Conservation (phyloP, 2,329 filamentous ascomycete genomes). For the Scolecobasidium constrictum region DNA sequence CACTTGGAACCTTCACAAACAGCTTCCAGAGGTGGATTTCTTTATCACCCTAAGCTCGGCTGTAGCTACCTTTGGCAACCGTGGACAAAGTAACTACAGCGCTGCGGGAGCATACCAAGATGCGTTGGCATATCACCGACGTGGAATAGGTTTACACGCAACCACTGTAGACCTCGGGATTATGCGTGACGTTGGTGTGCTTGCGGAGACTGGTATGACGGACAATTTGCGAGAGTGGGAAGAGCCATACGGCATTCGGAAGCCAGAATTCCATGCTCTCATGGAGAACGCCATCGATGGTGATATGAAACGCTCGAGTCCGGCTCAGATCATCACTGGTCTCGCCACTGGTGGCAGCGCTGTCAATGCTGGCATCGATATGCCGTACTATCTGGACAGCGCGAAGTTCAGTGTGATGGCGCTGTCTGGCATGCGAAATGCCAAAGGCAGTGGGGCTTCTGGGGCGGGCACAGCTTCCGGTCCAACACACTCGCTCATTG, state of each 20-base stretch:
- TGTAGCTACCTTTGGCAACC: constrained; percentile 12
- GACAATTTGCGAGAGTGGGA: not conserved
- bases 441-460: too few relatives aligned
- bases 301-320: not conserved
- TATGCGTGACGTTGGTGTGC: not conserved
- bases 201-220: constrained; percentile 2
- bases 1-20: constrained; percentile 17
- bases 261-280: not conserved
- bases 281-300: not conserved
- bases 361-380: not conserved
- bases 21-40: constrained; percentile 16
- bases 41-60: constrained; percentile 18
- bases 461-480: not conserved
- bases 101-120: constrained; percentile 22
- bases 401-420: not conserved
- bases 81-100: constrained; percentile 18
- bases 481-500: not conserved
- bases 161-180: constrained; percentile 7
- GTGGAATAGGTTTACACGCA: constrained; percentile 11
- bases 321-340: not conserved
- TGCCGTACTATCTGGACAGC: not conserved
- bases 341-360: not conserved
- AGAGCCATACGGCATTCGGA: not conserved
- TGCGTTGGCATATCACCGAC: constrained; percentile 16
- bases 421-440: not conserved